These are phyloP conservation scores for Rhizoclosmatium sp. DNA, from an alignment of 192 early-diverging fungal genomes.

Conservation along the genomic window DNA sequence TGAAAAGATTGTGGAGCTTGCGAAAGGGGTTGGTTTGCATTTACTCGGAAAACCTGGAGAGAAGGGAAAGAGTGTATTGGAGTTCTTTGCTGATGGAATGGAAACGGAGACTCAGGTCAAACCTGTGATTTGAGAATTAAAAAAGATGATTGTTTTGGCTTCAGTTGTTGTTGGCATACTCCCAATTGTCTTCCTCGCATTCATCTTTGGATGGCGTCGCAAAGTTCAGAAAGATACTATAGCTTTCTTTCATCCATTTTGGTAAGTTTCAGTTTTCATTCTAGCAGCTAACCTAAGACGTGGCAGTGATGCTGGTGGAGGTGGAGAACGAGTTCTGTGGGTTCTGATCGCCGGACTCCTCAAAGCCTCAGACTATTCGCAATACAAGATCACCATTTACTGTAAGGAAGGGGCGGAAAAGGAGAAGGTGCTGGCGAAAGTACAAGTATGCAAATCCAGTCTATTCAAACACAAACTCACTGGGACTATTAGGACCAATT, in stretches of 20 bases:
- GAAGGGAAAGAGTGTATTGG: not conserved
- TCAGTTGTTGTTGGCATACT: not conserved
- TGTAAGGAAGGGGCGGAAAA: constrained; percentile 69
- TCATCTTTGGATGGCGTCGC: not conserved
- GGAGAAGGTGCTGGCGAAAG: constrained; percentile 68
- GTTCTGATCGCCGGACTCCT: constrained; percentile 83
- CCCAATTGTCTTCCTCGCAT: not conserved
- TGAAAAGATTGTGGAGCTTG: constrained; percentile 29
- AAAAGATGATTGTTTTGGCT: not conserved
- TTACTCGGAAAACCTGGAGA: not conserved
- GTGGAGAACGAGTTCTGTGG: constrained; percentile 98
- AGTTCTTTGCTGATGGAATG: not conserved
- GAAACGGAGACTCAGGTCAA: not conserved
- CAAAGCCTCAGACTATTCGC: constrained; percentile 59
- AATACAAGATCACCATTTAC: constrained; percentile 80
- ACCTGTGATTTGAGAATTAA: not conserved
- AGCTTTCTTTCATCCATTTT: constrained; percentile 94
- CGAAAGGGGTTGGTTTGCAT: constrained; percentile 21
- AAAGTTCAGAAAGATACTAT: constrained; percentile 7
- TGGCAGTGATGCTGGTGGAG: constrained; percentile 84
- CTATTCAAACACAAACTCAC: not conserved
- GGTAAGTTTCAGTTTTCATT: constrained; percentile 51
- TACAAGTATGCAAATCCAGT: constrained; percentile 56
- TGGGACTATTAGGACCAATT: constrained; percentile 7
- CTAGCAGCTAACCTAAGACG: not conserved